A percentile compares a stretch with the other conserved stretches of the same genome.
phyloP scores from a whole-genome alignment of 345 rosid genomes.

The Sonneratia caseolaris region DNA sequence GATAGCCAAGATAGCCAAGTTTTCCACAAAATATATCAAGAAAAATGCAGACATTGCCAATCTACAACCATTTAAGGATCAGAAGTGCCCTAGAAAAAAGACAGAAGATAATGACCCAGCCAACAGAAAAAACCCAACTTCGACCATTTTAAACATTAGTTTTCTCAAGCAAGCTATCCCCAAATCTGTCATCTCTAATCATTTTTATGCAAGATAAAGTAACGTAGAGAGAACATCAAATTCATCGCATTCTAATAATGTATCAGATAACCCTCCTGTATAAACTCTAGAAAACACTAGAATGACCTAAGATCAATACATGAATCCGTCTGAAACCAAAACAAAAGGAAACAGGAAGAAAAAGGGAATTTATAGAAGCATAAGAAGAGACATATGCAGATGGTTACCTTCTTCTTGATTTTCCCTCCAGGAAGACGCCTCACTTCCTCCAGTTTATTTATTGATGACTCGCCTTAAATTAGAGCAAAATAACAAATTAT shows the following conservation, averaged over 20 bases:
- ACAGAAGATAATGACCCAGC: neutral
- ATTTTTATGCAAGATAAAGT: neutral
- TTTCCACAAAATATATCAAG: neutral
- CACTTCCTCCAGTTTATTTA: constrained; percentile 63
- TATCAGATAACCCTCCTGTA: neutral
- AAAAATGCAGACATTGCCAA: neutral
- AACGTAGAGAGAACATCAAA: neutral
- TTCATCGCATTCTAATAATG: neutral
- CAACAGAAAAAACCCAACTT: neutral
- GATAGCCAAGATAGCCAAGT: neutral
- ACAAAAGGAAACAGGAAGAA: too few species aligned
- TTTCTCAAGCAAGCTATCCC: neutral
- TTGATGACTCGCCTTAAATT: constrained; percentile 28
- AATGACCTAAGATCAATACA: too few species aligned
- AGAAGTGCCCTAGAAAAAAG: neutral
- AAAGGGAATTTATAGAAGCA: neutral
- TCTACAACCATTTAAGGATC: neutral
- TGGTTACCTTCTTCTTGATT: constrained; percentile 71
- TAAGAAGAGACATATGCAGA: neutral
- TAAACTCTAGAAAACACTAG: neutral
- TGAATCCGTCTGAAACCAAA: too few species aligned
- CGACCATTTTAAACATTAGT: neutral
- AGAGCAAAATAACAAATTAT: neutral
- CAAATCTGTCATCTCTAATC: neutral
- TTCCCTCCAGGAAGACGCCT: constrained; percentile 94